A percentile compares a stretch with the other conserved stretches of the same genome.
Evolutionary conservation across 345 rosid species (phyloP).

Genomic region (Heritiera fomes): DNA sequence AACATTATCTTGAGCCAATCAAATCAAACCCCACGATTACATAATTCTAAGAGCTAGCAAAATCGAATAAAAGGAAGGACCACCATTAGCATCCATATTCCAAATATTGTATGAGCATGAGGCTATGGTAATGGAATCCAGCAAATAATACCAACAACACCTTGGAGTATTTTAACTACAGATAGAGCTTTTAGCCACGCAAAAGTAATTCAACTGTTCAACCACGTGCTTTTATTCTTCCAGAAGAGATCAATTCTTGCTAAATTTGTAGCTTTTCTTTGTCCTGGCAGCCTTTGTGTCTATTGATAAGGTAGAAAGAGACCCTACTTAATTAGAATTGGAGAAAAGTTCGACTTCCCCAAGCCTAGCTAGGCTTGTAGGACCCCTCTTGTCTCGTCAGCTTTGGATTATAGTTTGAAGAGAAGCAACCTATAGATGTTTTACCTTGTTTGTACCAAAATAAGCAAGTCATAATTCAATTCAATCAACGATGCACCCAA

Average conservation of each 20-base stretch:
- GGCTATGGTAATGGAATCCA: not conserved
- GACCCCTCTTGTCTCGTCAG: not conserved
- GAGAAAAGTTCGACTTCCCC: not conserved
- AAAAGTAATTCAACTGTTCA: too few relatives aligned
- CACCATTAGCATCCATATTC: not conserved
- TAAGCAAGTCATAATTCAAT: too few relatives aligned
- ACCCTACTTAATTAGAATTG: not conserved
- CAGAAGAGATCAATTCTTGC: not conserved
- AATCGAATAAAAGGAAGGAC: not conserved
- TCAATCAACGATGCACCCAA: too few relatives aligned
- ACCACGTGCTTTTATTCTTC: not conserved
- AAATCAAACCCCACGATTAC: not conserved
- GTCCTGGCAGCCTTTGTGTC: not conserved
- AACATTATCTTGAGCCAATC: not conserved
- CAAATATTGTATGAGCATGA: not conserved
- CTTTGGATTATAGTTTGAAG: not conserved
- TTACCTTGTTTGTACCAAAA: too few relatives aligned
- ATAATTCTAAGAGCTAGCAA: not conserved
- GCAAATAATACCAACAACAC: not conserved
- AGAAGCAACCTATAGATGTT: not conserved
- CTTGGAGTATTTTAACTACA: too few relatives aligned
- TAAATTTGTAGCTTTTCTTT: not conserved
- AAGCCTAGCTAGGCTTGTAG: not conserved
- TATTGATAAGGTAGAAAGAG: not conserved
- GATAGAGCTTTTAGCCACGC: too few relatives aligned